Evolutionary conservation across 306 rosid species (phyloP).

Genomic region (Astragalus membranaceus): DNA sequence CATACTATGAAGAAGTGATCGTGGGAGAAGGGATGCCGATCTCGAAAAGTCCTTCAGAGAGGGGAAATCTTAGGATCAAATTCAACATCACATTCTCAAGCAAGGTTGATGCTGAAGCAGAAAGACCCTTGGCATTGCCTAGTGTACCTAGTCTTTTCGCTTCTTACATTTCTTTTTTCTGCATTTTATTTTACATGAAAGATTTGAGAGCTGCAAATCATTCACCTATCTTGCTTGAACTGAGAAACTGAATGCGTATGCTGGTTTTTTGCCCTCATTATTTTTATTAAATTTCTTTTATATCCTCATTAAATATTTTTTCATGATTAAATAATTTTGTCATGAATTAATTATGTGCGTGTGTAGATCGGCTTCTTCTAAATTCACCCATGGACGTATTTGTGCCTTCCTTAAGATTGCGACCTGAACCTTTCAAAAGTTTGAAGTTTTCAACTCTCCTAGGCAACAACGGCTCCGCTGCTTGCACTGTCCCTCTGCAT

Average conservation of each 20-base stretch:
- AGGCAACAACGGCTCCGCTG: slow-evolving; percentile 47
- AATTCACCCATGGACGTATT: slow-evolving; percentile 44
- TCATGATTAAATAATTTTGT: too few species aligned
- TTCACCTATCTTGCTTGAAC: slow-evolving; percentile 32
- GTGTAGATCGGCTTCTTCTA: slow-evolving; percentile 79
- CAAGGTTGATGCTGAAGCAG: slow-evolving; percentile 44
- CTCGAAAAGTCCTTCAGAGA: slow-evolving; percentile 67
- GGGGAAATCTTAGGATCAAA: slow-evolving; percentile 72
- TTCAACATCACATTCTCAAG: slow-evolving; percentile 52
- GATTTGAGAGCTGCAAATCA: slow-evolving; percentile 38
- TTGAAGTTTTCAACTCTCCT: slow-evolving; percentile 57
- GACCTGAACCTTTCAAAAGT: slow-evolving; percentile 35
- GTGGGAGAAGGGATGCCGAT: slow-evolving; percentile 85
- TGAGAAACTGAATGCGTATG: slow-evolving; percentile 56
- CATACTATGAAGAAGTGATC: slow-evolving; percentile 61
- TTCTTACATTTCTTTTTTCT: not conserved
- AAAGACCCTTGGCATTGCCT: slow-evolving; percentile 31
- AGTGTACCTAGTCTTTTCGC: slow-evolving; percentile 15
- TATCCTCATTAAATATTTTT: too few species aligned
- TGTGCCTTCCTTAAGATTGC: slow-evolving; percentile 49
- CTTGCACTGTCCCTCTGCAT: slow-evolving; percentile 49
- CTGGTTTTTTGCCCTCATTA: slow-evolving; percentile 60
- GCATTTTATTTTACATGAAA: slow-evolving; percentile 12
- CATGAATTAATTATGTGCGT: too few species aligned
- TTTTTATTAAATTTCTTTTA: too few species aligned